Percentiles rank a stretch among this genome's conserved stretches.
These are phyloP conservation scores for Azolla pinnata DNA, from an alignment of 75 land plant species.

Conservation along the genomic window DNA sequence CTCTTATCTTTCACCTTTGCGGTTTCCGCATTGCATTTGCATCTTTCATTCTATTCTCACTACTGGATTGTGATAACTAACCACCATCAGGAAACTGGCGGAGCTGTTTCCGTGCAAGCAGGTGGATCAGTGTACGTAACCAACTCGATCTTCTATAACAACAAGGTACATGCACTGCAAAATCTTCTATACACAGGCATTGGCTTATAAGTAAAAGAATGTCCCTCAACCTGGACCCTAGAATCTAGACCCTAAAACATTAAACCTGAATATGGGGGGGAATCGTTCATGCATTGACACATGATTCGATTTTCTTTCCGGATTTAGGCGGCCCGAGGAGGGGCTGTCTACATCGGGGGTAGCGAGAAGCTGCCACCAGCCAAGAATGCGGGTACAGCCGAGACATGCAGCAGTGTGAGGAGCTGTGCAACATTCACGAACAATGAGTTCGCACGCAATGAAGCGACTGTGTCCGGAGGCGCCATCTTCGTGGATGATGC, in stretches of 20 bases:
- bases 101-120: slow-evolving; percentile 20
- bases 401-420: slow-evolving; percentile 4
- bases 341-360: slow-evolving; percentile 18
- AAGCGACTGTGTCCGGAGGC: slow-evolving; percentile 15
- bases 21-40: too few species aligned
- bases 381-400: not conserved
- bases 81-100: slow-evolving; percentile 17
- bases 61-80: too few species aligned
- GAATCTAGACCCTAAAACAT: not conserved
- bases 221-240: not conserved
- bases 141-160: slow-evolving; percentile 15
- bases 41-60: too few species aligned
- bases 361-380: slow-evolving; percentile 5
- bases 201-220: not conserved
- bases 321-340: slow-evolving; percentile 21
- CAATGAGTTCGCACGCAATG: slow-evolving; percentile 15
- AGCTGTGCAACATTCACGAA: slow-evolving; percentile 24
- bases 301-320: too few species aligned
- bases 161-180: slow-evolving; percentile 12
- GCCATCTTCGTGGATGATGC: slow-evolving; percentile 28
- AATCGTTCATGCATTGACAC: too few species aligned
- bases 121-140: slow-evolving; percentile 17
- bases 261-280: too few species aligned
- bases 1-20: too few species aligned
- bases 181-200: not conserved